Evolutionary conservation across 768 basidiomycete genomes (phyloP), one percentile per base, ranked within the genome.

Genomic region (Cubamyces sp.): DNA sequence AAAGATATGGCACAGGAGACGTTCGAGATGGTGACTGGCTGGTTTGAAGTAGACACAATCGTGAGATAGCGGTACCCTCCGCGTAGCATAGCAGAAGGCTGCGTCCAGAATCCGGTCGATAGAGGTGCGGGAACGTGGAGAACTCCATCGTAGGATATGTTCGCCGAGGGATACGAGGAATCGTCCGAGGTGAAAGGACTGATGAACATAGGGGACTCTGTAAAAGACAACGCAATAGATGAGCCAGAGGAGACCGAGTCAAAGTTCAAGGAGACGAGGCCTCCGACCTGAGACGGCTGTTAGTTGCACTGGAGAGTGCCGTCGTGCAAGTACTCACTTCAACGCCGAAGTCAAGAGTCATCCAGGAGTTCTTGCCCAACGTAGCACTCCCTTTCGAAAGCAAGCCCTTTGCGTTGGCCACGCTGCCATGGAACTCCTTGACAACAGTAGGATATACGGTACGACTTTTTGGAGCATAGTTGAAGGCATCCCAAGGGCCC

Each of bases 11-110:
- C 72, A 63, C 81, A 81, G 0, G 81, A 76, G 5, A 85, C 73
- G 60, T 84, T 84, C 1, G 81, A 79, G 40, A 85, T 68, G 0
- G 78, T 74, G 18, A 83, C 70, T 0, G 74, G 66, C 18, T 69
- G 70, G 28, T 62, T 25, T 6, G 72, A 70, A 14, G 71, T 74
- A 5, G 79, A 78, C 0, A 80, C 76, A 15, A 85, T 74, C 0
- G 83, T 84, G 16, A 86, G 74, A 65, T 76, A 85, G 9, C 84
- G 77, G 61, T 82, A 85, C 3, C 84, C 84, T 3, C 84, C 85
- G 7, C 84, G 73, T 15, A 85, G 70, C 1, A 73, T 69, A 3
- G 71, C 70, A 0, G 77, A 64, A 2, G 83, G 82, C 62, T 84
- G 83, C 0, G 77, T 80, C 82, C 82, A 85, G 46, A 72, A 69